These are phyloP conservation scores for Exutisphaerella laricina DNA, from an alignment of 2,329 filamentous ascomycete species.

Conservation along the genomic window DNA sequence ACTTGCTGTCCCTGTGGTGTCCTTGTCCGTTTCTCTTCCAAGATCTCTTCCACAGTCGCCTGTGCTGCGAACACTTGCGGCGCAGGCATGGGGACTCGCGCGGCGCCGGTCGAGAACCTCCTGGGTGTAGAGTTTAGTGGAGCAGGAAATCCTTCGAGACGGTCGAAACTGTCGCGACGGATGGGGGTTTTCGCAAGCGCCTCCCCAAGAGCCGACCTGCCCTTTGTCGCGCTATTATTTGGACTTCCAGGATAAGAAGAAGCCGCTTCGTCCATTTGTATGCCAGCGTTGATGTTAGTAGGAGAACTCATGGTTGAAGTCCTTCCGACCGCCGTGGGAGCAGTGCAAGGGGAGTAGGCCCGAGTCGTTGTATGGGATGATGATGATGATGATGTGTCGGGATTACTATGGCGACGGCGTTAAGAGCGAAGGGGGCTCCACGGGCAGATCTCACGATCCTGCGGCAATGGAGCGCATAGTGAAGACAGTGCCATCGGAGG, in stretches of 20 bases:
- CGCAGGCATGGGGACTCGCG: slow-evolving; percentile 30
- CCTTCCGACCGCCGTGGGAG: too few species aligned
- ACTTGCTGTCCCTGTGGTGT: slow-evolving; percentile 26
- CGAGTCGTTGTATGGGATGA: too few species aligned
- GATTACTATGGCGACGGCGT: neutral
- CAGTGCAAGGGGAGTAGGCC: neutral
- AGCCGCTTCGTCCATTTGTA: neutral
- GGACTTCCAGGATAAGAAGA: slow-evolving; percentile 20
- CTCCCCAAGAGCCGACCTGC: slow-evolving; percentile 25
- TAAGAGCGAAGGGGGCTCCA: neutral
- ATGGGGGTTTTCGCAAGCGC: slow-evolving; percentile 27
- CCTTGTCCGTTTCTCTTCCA: slow-evolving; percentile 24
- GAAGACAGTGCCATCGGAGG: too few species aligned
- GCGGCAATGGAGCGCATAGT: neutral
- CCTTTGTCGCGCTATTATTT: slow-evolving; percentile 10
- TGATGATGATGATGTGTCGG: neutral
- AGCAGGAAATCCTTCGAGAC: slow-evolving; percentile 23
- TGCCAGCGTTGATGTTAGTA: slow-evolving; percentile 9
- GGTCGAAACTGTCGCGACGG: slow-evolving; percentile 31
- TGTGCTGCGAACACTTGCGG: slow-evolving; percentile 29
- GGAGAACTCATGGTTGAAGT: slow-evolving; percentile 4
- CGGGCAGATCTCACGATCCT: neutral
- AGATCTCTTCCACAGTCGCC: slow-evolving; percentile 24
- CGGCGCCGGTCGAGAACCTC: slow-evolving; percentile 32
- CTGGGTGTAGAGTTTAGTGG: slow-evolving; percentile 28